phyloP scores from a whole-genome alignment of 1,284 basidiomycete genomes.

The Leccinum cinnamomeum region DNA sequence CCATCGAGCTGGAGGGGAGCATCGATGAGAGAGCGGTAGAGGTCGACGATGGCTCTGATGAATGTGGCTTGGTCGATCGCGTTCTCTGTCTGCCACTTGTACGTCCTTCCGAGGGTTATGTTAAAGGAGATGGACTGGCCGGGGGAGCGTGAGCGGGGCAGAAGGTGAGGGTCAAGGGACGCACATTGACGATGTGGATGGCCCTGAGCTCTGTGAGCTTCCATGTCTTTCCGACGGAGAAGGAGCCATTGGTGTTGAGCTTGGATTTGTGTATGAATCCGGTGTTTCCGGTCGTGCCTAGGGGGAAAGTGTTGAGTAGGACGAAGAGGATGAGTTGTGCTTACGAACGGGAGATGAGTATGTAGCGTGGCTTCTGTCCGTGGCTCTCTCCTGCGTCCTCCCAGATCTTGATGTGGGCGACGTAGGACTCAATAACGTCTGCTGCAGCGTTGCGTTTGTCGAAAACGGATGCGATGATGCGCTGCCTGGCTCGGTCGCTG shows the following conservation, averaged over 20 bases:
- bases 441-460: conserved; percentile 64
- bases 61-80: conserved; percentile 72
- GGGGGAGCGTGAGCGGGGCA: conserved; percentile 10
- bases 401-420: conserved; percentile 88
- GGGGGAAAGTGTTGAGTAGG: conserved; percentile 13
- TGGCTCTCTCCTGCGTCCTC: conserved; percentile 74
- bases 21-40: conserved; percentile 65
- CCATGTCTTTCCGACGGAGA: conserved; percentile 99
- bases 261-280: conserved; percentile 95
- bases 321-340: neutral
- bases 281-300: conserved; percentile 63
- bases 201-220: conserved; percentile 77
- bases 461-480: conserved; percentile 85
- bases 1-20: conserved; percentile 57
- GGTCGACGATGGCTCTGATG: conserved; percentile 62
- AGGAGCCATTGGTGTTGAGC: conserved; percentile 90
- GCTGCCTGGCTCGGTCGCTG: conserved; percentile 51
- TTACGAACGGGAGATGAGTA: conserved; percentile 81
- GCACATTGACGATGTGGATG: conserved; percentile 74
- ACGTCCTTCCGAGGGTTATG: conserved; percentile 81
- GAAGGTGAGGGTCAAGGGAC: conserved; percentile 4
- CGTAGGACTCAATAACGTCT: conserved; percentile 72
- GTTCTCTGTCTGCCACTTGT: conserved; percentile 84
- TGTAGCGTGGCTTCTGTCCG: conserved; percentile 79
- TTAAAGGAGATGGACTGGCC: conserved; percentile 68